Evolutionary conservation across 345 rosid species (phyloP).

Genomic region (Durio zibethinus): DNA sequence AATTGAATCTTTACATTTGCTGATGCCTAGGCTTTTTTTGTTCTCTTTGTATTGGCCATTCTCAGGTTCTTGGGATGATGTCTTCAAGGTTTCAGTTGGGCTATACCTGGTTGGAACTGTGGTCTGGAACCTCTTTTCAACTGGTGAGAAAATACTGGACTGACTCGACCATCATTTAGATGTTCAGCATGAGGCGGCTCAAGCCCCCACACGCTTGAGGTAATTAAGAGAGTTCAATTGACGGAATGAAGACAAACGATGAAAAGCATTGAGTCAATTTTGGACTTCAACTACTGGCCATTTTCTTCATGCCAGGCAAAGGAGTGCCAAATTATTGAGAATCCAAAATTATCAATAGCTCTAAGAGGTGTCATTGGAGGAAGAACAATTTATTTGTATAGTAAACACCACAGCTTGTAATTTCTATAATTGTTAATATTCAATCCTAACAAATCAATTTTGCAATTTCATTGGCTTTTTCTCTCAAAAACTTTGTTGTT

Average conservation of each 20-base stretch:
- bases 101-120: conserved; percentile 82
- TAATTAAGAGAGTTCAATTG: neutral
- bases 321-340: neutral
- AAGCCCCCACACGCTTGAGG: conserved; percentile 18
- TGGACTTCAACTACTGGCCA: conserved; percentile 17
- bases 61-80: conserved; percentile 95
- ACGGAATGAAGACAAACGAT: conserved; percentile 9
- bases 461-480: neutral
- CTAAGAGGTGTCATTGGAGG: neutral
- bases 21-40: neutral
- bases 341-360: neutral
- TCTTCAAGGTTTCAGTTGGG: conserved; percentile 82
- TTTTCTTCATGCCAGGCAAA: conserved; percentile 15
- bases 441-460: conserved; percentile 9
- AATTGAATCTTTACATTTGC: neutral
- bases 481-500: neutral
- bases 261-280: neutral
- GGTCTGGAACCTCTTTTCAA: conserved; percentile 83
- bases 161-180: conserved; percentile 27
- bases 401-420: conserved; percentile 1
- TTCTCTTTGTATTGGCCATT: neutral
- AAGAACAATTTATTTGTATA: conserved; percentile 24
- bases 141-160: conserved; percentile 84
- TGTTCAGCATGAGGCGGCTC: conserved; percentile 1
- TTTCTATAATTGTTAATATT: conserved; percentile 21